phyloP scores from a whole-genome alignment of 305 asterid species.

The Fraxinus dipetala region DNA sequence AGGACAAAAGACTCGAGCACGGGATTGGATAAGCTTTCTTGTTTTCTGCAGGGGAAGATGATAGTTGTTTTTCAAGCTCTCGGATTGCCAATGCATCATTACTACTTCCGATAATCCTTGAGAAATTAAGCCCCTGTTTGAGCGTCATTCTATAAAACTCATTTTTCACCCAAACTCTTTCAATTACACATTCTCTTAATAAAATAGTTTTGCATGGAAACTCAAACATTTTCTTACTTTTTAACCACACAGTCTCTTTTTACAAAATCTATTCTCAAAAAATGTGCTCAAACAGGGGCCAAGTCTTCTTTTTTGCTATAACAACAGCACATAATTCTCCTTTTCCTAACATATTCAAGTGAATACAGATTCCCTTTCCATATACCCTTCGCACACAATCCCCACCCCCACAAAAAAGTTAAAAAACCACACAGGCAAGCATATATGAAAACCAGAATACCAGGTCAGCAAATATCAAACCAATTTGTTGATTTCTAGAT shows the following conservation, averaged over 20 bases:
- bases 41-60: background rate
- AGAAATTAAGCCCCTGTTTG: background rate
- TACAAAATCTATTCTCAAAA: background rate
- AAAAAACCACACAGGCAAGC: background rate
- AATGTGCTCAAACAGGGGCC: background rate
- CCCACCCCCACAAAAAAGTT: background rate
- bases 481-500: conserved; percentile 4
- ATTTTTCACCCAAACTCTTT: background rate
- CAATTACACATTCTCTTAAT: background rate
- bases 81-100: conserved; percentile 8
- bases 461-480: conserved; percentile 6
- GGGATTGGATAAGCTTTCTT: background rate
- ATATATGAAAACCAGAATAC: conserved; percentile 11
- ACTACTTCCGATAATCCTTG: background rate
- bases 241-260: background rate
- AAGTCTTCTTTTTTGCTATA: background rate
- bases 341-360: background rate
- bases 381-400: background rate
- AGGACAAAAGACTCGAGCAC: conserved; percentile 8
- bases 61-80: background rate
- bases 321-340: background rate
- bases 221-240: background rate
- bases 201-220: background rate
- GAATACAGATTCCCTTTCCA: background rate
- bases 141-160: background rate